These are phyloP conservation scores for Dioscorea alata DNA, from an alignment of 106 monocot genomes.

Conservation along the genomic window DNA sequence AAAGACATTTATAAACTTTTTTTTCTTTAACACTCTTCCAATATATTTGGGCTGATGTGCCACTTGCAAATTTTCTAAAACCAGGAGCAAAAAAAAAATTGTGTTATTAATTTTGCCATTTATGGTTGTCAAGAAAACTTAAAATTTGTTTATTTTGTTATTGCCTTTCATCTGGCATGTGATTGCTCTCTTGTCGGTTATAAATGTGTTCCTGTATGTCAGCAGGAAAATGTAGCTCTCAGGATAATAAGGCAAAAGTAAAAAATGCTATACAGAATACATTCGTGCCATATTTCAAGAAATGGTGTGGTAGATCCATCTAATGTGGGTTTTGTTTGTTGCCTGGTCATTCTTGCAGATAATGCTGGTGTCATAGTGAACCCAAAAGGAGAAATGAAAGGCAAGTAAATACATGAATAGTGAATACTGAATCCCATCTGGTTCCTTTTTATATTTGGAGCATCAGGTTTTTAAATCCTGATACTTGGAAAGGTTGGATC, in stretches of 20 bases:
- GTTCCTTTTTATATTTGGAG: neutral
- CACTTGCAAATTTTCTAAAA: neutral
- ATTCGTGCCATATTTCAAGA: no score
- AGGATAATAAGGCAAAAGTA: neutral
- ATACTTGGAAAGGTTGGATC: neutral
- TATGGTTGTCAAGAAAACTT: neutral
- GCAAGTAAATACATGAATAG: conserved; percentile 2
- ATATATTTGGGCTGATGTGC: no score
- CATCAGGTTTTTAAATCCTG: neutral
- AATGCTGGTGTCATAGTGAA: conserved; percentile 65
- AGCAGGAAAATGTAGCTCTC: neutral
- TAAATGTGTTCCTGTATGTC: no score
- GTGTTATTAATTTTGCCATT: neutral
- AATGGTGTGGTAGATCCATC: neutral
- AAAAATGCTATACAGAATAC: no score
- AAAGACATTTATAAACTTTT: conserved; percentile 1
- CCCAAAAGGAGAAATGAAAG: conserved; percentile 77
- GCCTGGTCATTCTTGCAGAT: conserved; percentile 20
- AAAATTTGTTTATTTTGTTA: neutral
- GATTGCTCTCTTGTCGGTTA: neutral
- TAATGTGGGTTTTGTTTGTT: neutral
- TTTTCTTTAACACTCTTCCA: no score
- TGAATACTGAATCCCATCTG: neutral
- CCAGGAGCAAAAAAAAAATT: no score
- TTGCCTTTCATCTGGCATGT: neutral